Evolutionary conservation across 345 rosid species (phyloP), one percentile per base, ranked within the genome.

Genomic region (Eucalyptus fibrosa): DNA sequence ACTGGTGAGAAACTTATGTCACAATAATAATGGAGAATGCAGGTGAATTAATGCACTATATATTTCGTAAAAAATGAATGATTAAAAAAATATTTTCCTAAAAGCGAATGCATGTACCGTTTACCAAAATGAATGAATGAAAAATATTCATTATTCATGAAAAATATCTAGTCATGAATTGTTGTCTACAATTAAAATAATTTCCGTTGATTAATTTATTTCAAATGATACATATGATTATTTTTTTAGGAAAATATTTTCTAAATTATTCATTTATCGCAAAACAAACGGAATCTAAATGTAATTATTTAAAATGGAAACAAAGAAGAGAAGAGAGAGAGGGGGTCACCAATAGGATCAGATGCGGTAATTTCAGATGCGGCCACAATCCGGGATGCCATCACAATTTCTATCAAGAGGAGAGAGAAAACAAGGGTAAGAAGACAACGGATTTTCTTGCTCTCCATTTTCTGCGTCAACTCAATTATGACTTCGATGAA

Each of bases 101-200:
- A 23, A 24, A 56, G 62, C 0, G 0, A 9, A 56, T 0, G 6
- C 1, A 9, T 56, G 0, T 24, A 56, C 0, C 4, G 0, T 56
- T 56, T 56, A 56, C 3, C 24, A 56, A 56, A 56, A 56, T 9
- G 30, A 56, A 56, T 56, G 30, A 24, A 56, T 56, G 13, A 56
- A 56, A 56, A 56, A 24, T 56, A 24, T 9, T 56, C 28, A 56
- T 23, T 56, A 0, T 23, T 24, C 6, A 56, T 1, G 1, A 56
- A 56, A 56, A 56, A 53, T 7, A 53, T 53, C 9, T 18, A 53
- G 4, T 0, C 56, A 19, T 0, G 56, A 19, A 19, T 19, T 53
- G 24, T 53, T 19, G 24, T 56, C 13, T 56, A 56, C 28, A 24
- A 56, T 24, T 0, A 56, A 56, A 56, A 56, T 56, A 56, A 23